These are phyloP conservation scores for Entoloma clypeatum DNA, from an alignment of 1,284 basidiomycete species.

Conservation along the genomic window DNA sequence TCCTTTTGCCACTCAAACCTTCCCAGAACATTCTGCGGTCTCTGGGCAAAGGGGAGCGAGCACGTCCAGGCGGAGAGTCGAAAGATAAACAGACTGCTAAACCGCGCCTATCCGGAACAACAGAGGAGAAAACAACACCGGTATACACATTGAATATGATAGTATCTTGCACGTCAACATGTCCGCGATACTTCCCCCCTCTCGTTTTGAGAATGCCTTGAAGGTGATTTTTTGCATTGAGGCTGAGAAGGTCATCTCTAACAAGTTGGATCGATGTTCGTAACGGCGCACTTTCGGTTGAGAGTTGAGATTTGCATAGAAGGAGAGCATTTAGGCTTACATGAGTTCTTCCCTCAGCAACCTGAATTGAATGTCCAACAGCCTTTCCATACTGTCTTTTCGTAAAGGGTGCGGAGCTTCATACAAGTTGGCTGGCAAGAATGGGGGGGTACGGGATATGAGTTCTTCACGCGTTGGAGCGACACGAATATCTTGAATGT, in stretches of 20 bases:
- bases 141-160: conserved; percentile 59
- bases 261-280: conserved; percentile 46
- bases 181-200: conserved; percentile 46
- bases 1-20: conserved; percentile 44
- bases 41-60: conserved; percentile 33
- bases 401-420: conserved; percentile 59
- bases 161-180: conserved; percentile 35
- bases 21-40: conserved; percentile 51
- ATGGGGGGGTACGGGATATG: conserved; percentile 40
- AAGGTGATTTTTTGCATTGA: conserved; percentile 25
- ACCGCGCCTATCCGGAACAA: conserved; percentile 45
- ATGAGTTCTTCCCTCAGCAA: conserved; percentile 66
- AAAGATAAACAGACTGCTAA: conserved; percentile 42
- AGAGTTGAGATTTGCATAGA: background rate
- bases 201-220: conserved; percentile 34
- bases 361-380: conserved; percentile 70
- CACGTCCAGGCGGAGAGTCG: conserved; percentile 51
- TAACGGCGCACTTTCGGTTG: conserved; percentile 42
- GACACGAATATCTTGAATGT: conserved; percentile 55
- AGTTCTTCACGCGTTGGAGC: conserved; percentile 65
- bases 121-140: conserved; percentile 37
- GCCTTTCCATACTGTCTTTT: conserved; percentile 50
- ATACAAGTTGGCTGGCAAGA: conserved; percentile 54
- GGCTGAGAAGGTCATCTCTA: conserved; percentile 37
- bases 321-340: conserved; percentile 33